Percentiles rank a stretch among this genome's conserved stretches.
Evolutionary conservation across 2,329 filamentous ascomycete species (phyloP).

Genomic region (Colletotrichum kahawae): DNA sequence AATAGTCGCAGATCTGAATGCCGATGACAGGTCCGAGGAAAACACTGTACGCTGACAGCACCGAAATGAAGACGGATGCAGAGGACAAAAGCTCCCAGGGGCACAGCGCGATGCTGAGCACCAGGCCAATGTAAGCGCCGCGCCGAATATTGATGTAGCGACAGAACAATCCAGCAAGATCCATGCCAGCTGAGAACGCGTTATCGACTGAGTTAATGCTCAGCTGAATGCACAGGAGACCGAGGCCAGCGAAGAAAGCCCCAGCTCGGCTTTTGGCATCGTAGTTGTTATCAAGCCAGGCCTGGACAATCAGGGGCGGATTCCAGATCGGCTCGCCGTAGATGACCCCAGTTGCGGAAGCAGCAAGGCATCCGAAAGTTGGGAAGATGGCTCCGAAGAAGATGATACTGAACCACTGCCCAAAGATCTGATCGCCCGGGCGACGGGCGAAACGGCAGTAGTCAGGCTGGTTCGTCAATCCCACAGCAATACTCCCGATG

Average conservation of each 20-base stretch:
- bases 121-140: constrained; percentile 52
- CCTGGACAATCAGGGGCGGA: constrained; percentile 30
- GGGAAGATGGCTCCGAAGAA: constrained; percentile 42
- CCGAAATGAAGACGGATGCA: constrained; percentile 39
- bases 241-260: constrained; percentile 23
- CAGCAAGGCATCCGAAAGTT: constrained; percentile 41
- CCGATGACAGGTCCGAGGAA: constrained; percentile 44
- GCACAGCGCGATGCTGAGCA: constrained; percentile 48
- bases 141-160: constrained; percentile 61
- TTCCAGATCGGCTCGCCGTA: constrained; percentile 46
- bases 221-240: constrained; percentile 20
- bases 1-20: constrained; percentile 41
- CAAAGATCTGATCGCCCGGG: constrained; percentile 45
- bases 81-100: constrained; percentile 57
- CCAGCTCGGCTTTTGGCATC: constrained; percentile 12
- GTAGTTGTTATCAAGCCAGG: constrained; percentile 8
- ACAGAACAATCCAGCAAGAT: constrained; percentile 56
- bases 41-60: constrained; percentile 39
- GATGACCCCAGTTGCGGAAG: constrained; percentile 30
- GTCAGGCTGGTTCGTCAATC: constrained; percentile 49
- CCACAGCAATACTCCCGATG: constrained; percentile 48
- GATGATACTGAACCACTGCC: constrained; percentile 42
- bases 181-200: constrained; percentile 53
- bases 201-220: constrained; percentile 24
- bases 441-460: constrained; percentile 45